A percentile compares a stretch with the other conserved stretches of the same genome.
phyloP scores from a whole-genome alignment of 176 grass and related monocot species.

The Triticum turgidum region DNA sequence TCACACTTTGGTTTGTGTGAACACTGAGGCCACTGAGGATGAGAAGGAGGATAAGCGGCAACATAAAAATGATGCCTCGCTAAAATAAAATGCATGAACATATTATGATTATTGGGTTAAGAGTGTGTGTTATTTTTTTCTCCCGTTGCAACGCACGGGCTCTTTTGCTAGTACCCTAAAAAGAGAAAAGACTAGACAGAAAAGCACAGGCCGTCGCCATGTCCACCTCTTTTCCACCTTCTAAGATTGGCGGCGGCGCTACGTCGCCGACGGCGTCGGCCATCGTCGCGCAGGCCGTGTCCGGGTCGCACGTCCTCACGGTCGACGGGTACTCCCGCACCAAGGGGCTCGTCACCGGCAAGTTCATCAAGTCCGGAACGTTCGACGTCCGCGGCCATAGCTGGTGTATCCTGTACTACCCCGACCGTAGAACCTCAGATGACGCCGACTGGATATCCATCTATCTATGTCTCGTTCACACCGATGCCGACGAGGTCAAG shows the following conservation, averaged over 20 bases:
- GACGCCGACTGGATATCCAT: background rate
- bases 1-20: no score
- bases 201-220: no score
- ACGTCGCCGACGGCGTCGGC: background rate
- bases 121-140: no score
- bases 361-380: background rate
- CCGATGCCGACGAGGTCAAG: background rate
- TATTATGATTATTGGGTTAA: no score
- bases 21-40: no score
- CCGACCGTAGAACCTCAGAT: background rate
- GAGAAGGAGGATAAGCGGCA: no score
- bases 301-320: background rate
- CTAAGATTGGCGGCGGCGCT: background rate
- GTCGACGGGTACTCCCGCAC: background rate
- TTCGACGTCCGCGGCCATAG: background rate
- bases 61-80: no score
- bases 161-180: no score
- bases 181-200: no score
- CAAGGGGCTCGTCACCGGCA: background rate
- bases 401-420: background rate
- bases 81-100: no score
- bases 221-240: background rate
- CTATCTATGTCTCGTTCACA: rapidly evolving
- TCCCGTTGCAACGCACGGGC: no score
- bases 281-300: background rate